These are phyloP conservation scores for Tricholoma matsutake DNA, from an alignment of 768 basidiomycete species.

Conservation along the genomic window DNA sequence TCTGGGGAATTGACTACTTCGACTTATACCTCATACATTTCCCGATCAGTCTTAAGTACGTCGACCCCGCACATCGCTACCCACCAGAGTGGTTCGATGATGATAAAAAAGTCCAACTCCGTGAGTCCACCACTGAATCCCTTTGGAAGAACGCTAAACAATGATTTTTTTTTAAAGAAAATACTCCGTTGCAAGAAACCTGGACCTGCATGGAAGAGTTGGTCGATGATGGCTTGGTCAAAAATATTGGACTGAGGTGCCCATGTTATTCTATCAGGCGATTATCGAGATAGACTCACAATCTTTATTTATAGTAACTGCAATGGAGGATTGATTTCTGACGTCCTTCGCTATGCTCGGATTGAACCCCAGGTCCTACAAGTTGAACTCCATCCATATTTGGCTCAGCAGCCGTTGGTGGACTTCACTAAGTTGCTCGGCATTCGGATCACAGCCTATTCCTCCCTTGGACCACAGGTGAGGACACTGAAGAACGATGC, in stretches of 20 bases:
- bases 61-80: conserved; percentile 71
- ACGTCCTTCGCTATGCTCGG: conserved; percentile 77
- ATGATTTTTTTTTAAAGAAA: conserved; percentile 37
- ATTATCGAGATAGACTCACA: conserved; percentile 1
- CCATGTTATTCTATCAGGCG: conserved; percentile 3
- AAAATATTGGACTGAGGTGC: conserved; percentile 79
- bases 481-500: conserved; percentile 11
- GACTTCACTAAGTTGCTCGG: conserved; percentile 52
- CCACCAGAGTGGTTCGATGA: conserved; percentile 83
- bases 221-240: conserved; percentile 64
- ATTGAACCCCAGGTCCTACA: conserved; percentile 70
- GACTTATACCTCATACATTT: conserved; percentile 84
- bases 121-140: conserved; percentile 31
- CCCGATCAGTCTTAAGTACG: conserved; percentile 78
- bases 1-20: conserved; percentile 86
- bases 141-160: not conserved
- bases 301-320: conserved; percentile 54
- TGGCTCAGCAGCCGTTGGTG: conserved; percentile 57
- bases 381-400: conserved; percentile 69
- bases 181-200: conserved; percentile 75
- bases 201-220: conserved; percentile 83
- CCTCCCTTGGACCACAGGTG: conserved; percentile 43
- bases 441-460: conserved; percentile 65
- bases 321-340: conserved; percentile 66
- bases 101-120: conserved; percentile 63